These are phyloP conservation scores for Cercophora scortea DNA, from an alignment of 495 filamentous ascomycete genomes.

Conservation along the genomic window DNA sequence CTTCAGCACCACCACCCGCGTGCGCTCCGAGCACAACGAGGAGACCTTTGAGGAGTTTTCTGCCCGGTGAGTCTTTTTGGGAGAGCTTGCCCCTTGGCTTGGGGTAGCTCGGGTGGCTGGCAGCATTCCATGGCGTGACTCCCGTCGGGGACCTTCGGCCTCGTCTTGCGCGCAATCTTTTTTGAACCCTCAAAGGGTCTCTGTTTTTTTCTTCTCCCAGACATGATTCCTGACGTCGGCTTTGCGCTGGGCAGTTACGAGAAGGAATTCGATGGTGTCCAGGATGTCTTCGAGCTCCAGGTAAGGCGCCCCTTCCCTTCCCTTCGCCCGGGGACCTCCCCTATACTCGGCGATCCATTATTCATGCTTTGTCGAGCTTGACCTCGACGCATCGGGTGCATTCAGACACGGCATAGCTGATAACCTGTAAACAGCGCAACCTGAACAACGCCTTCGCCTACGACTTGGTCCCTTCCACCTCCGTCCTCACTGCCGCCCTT, in stretches of 20 bases:
- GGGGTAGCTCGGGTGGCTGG: no score
- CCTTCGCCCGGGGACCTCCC: not conserved
- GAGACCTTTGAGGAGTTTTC: constrained; percentile 99
- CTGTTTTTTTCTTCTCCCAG: no score
- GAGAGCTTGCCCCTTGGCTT: no score
- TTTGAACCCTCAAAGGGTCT: no score
- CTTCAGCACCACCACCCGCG: constrained; percentile 61
- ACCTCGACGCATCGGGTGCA: no score
- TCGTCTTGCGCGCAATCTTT: no score
- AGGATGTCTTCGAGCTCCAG: constrained; percentile 99
- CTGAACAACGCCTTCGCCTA: constrained; percentile 99
- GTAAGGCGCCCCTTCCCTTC: constrained; percentile 41
- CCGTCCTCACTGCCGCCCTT: constrained; percentile 86
- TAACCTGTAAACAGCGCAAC: constrained; percentile 60
- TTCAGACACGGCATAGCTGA: no score
- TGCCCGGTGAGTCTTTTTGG: constrained; percentile 65
- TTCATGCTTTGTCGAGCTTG: no score
- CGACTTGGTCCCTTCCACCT: constrained; percentile 93
- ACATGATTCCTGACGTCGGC: no score
- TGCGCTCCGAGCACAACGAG: constrained; percentile 58
- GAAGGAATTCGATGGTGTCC: constrained; percentile 95
- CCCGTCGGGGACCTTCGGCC: not conserved
- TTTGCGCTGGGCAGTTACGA: constrained; percentile 63
- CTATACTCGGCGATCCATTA: not conserved
- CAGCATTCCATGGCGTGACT: constrained; percentile 1